Conservation (phyloP, 306 rosid genomes). For the Pueraria montana region DNA sequence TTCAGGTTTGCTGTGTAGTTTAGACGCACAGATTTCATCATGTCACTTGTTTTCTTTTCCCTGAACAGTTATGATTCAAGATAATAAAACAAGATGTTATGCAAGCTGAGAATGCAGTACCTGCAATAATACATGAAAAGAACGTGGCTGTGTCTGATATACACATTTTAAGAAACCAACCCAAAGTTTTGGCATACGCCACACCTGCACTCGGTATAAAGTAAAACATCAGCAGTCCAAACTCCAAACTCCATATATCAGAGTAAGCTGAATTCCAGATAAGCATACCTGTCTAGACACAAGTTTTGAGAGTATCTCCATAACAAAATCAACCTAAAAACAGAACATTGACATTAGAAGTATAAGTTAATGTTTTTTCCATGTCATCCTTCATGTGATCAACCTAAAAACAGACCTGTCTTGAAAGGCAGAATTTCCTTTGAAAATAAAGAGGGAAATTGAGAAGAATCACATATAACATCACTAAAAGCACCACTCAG, state of each 20-base stretch:
- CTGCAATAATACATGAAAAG: conserved; percentile 90
- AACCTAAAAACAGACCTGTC: not conserved
- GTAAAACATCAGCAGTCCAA: conserved; percentile 46
- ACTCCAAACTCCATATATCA: not conserved
- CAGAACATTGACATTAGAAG: conserved; percentile 39
- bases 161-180: conserved; percentile 98
- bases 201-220: conserved; percentile 69
- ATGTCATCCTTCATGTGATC: conserved; percentile 15
- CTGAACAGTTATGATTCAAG: conserved; percentile 13
- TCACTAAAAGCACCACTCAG: not conserved
- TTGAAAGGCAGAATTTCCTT: not conserved
- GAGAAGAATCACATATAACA: conserved; percentile 23
- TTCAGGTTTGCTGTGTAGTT: not conserved
- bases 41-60: not conserved
- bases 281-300: conserved; percentile 83
- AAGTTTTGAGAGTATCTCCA: conserved; percentile 97
- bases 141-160: conserved; percentile 94
- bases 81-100: conserved; percentile 26
- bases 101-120: conserved; percentile 53
- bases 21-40: not conserved
- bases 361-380: conserved; percentile 31
- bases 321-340: conserved; percentile 96
- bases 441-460: conserved; percentile 3
- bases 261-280: conserved; percentile 13
- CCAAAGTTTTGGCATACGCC: conserved; percentile 99